Evolutionary conservation across 164 flowering plant species (phyloP).

Genomic region (Houttuynia cordata): DNA sequence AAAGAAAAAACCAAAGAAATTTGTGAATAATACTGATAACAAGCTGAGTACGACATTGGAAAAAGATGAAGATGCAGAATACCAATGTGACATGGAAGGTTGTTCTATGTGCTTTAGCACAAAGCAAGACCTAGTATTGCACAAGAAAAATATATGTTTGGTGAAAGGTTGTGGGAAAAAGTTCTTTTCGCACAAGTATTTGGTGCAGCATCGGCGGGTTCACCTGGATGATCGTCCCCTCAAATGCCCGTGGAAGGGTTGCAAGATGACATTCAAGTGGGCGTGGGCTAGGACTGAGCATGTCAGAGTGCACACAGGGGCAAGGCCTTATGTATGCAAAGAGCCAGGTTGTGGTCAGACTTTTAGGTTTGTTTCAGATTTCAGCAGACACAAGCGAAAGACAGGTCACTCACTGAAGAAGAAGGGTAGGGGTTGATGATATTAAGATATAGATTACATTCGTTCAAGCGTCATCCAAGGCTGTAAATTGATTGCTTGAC

Average conservation of each 20-base stretch:
- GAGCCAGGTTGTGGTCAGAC: constrained; percentile 92
- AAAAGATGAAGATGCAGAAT: constrained; percentile 41
- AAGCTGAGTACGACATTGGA: background rate
- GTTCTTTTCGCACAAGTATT: constrained; percentile 93
- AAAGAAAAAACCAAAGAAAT: constrained; percentile 28
- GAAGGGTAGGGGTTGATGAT: constrained; percentile 8
- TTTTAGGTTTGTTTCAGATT: constrained; percentile 93
- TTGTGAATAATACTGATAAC: background rate
- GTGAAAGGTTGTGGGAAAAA: constrained; percentile 92
- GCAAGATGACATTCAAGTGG: constrained; percentile 99
- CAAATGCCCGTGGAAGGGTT: constrained; percentile 96
- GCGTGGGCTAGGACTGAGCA: constrained; percentile 99
- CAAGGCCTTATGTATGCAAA: constrained; percentile 74
- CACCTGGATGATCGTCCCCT: constrained; percentile 89
- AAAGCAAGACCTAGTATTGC: constrained; percentile 63
- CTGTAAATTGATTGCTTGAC: constrained; percentile 11
- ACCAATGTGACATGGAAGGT: constrained; percentile 74
- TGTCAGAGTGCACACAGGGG: constrained; percentile 97
- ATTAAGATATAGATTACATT: background rate
- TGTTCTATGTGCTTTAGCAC: constrained; percentile 78
- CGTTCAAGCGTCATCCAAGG: constrained; percentile 2
- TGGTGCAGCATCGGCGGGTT: constrained; percentile 90
- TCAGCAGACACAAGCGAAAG: constrained; percentile 98
- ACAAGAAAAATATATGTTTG: constrained; percentile 73
- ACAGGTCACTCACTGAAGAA: constrained; percentile 60